Conservation (phyloP, 2,329 filamentous ascomycete genomes). For the Metarhizium guizhouense region DNA sequence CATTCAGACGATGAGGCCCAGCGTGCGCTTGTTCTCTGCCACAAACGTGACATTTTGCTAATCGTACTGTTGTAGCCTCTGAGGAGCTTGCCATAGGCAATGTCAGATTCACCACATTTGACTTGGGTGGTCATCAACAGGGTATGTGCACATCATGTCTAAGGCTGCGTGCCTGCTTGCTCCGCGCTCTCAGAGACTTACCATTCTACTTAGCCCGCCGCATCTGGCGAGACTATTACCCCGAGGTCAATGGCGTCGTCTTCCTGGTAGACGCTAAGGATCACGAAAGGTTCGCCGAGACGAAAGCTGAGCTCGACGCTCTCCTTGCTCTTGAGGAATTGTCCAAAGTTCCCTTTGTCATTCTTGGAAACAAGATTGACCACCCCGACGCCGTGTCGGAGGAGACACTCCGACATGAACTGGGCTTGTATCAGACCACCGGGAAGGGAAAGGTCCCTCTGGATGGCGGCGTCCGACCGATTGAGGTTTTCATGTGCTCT, state of each 20-base stretch:
- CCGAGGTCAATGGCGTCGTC: conserved; percentile 91
- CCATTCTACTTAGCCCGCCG: conserved; percentile 60
- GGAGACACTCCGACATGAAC: conserved; percentile 84
- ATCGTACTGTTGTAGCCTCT: conserved; percentile 48
- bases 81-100: conserved; percentile 91
- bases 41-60: not conserved
- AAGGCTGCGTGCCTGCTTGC: conserved; percentile 37
- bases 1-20: not conserved
- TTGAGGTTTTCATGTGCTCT: conserved; percentile 99
- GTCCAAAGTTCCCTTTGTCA: conserved; percentile 86
- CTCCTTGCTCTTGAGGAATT: conserved; percentile 96
- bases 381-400: conserved; percentile 92
- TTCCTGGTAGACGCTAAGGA: conserved; percentile 98
- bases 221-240: conserved; percentile 96
- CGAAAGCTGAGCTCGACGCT: conserved; percentile 93
- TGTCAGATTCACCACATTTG: conserved; percentile 90
- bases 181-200: conserved; percentile 94
- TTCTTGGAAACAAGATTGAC: conserved; percentile 99
- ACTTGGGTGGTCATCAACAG: conserved; percentile 89
- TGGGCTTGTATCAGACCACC: conserved; percentile 92
- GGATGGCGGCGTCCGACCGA: conserved; percentile 85
- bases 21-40: not conserved
- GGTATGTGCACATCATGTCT: conserved; percentile 36
- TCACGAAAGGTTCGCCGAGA: conserved; percentile 85
- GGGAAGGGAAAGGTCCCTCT: conserved; percentile 91